These are phyloP conservation scores for Dactylellina haptotyla DNA, from an alignment of 2,329 filamentous ascomycete genomes.

Conservation along the genomic window DNA sequence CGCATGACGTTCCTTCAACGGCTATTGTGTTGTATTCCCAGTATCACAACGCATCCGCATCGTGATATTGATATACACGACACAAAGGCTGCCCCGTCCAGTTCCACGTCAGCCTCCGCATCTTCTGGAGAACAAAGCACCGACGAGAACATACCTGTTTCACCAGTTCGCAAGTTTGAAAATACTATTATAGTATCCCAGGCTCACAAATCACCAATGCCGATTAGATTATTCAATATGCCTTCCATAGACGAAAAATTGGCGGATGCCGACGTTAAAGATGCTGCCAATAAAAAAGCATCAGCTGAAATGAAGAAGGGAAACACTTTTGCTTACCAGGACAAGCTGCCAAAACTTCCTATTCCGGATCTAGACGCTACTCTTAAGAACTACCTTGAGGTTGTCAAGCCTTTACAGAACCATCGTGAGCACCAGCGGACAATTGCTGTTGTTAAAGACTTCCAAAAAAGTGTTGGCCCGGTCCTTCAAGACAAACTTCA, in stretches of 20 bases:
- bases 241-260: conserved; percentile 54
- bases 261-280: conserved; percentile 32
- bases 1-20: conserved; percentile 47
- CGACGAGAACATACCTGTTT: conserved; percentile 38
- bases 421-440: conserved; percentile 85
- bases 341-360: conserved; percentile 87
- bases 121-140: conserved; percentile 29
- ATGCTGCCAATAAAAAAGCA: conserved; percentile 22
- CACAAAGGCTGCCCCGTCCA: no score
- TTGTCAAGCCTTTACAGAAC: conserved; percentile 82
- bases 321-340: conserved; percentile 88
- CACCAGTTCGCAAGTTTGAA: conserved; percentile 31
- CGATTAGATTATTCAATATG: conserved; percentile 52
- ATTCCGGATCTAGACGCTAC: conserved; percentile 87
- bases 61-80: conserved; percentile 6
- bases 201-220: conserved; percentile 50
- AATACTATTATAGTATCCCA: conserved; percentile 20
- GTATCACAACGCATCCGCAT: conserved; percentile 35
- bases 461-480: conserved; percentile 81
- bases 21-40: conserved; percentile 45
- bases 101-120: conserved; percentile 21
- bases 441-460: conserved; percentile 80
- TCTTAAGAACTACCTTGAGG: conserved; percentile 80
- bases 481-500: conserved; percentile 88
- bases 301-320: conserved; percentile 62